These are phyloP conservation scores for Scutellaria barbata DNA, from an alignment of 257 asterid genomes.

Conservation along the genomic window DNA sequence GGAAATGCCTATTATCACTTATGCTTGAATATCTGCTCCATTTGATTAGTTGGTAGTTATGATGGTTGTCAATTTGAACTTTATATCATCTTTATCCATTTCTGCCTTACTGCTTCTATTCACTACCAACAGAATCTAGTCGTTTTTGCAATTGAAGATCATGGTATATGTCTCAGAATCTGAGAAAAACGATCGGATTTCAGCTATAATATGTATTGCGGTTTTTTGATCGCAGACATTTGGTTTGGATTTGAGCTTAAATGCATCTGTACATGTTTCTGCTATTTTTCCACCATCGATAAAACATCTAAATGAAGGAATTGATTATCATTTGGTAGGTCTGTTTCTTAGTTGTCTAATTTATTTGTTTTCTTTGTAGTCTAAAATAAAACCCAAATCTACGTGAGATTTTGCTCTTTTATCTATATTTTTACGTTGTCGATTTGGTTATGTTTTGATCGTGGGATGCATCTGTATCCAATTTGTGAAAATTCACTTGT, in stretches of 20 bases:
- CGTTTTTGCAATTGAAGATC: constrained; percentile 24
- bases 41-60: constrained; percentile 14
- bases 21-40: constrained; percentile 27
- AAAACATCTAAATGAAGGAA: too few relatives aligned
- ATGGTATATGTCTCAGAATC: not conserved
- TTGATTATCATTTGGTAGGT: too few relatives aligned
- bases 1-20: not conserved
- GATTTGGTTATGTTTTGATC: too few relatives aligned
- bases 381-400: too few relatives aligned
- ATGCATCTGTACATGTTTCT: not conserved
- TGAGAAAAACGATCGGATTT: constrained; percentile 2
- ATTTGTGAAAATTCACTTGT: too few relatives aligned
- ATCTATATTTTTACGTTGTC: too few relatives aligned
- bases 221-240: too few relatives aligned
- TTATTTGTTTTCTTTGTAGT: too few relatives aligned
- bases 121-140: constrained; percentile 10
- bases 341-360: too few relatives aligned
- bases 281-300: not conserved
- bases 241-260: not conserved
- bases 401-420: too few relatives aligned
- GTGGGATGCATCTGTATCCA: too few relatives aligned
- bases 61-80: not conserved
- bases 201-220: not conserved
- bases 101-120: constrained; percentile 15
- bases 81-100: constrained; percentile 19